Base-by-base conservation (phyloP, 2,329 filamentous ascomycete species). In the Alternaria sp. region DNA sequence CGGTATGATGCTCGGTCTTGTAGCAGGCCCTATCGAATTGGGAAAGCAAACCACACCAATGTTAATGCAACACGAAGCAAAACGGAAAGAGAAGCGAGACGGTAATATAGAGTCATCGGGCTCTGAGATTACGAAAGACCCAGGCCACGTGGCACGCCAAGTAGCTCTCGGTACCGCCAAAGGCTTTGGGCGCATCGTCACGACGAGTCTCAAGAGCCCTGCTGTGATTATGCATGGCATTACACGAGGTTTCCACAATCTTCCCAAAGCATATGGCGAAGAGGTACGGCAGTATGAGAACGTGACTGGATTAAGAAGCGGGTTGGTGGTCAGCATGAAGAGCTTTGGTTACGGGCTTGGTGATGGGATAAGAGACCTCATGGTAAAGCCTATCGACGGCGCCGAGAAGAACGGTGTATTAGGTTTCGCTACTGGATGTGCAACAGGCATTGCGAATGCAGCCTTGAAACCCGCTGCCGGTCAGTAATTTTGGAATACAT, bases 211-310 rank as follows among this genome's bases (percentile, higher is more conserved):
- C 54, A 92, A 91, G 68, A 88, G 89, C 3, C 93, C 93, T 0
- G 90, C 94, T 84, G 91, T 94, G 71, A 89, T 97, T 62, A 91
- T 91, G 52, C 80, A 97, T 45, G 90, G 90, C 0, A 78, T 97
- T 34, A 90, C 93, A 1, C 89, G 90, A 76, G 93, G 93, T 0
- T 96, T 97, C 75, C 90, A 94, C 71, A 97, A 97, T 70, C 88
- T 91, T 9, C 93, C 93, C 0, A 89, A 87, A 66, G 81, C 96
- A 1, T 97, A 97, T 73, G 91, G 93, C 36, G 93, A 97, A 70
- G 87, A 91, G 3, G 88, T 97, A 0, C 85, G 92, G 6, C 88
- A 90, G 9, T 81, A 85, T 2, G 90, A 92, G 60, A 92, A 91
- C 66, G 90, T 97, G 5, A 92, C 90, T 0, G 90, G 88, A 48